Percentiles rank a stretch among this genome's conserved stretches.
Evolutionary conservation across 2,329 filamentous ascomycete species (phyloP).

Genomic region (Penicillium crustosum): DNA sequence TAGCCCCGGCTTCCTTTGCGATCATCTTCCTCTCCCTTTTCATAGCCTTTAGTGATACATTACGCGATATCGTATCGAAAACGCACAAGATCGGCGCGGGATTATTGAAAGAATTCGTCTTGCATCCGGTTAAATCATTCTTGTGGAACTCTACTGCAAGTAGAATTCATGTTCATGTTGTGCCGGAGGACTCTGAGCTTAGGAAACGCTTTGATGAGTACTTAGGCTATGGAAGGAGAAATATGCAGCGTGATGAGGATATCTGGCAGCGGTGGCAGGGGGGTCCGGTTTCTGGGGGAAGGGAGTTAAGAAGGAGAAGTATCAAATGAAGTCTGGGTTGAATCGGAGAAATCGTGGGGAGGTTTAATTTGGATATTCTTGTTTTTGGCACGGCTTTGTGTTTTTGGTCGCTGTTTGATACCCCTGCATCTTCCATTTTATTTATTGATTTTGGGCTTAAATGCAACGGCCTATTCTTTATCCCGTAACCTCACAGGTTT

Average conservation of each 20-base stretch:
- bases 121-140: constrained; percentile 18
- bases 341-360: neutral
- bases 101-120: constrained; percentile 25
- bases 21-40: constrained; percentile 56
- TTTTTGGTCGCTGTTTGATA: neutral
- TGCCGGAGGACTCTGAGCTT: constrained; percentile 23
- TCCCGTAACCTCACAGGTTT: too few species aligned
- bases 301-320: constrained; percentile 10
- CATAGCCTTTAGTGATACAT: constrained; percentile 52
- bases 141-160: constrained; percentile 13
- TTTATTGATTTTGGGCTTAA: too few species aligned
- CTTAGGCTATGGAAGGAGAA: constrained; percentile 22
- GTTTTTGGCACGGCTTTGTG: neutral
- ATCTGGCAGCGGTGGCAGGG: constrained; percentile 32
- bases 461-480: too few species aligned
- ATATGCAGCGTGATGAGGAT: constrained; percentile 29
- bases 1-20: constrained; percentile 48
- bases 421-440: neutral
- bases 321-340: neutral
- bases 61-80: constrained; percentile 28
- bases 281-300: constrained; percentile 10
- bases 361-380: neutral
- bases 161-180: constrained; percentile 6
- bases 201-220: constrained; percentile 29
- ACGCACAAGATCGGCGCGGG: constrained; percentile 25